Conservation (phyloP, 2,329 filamentous ascomycete genomes). For the Xylariaceae sp. region DNA sequence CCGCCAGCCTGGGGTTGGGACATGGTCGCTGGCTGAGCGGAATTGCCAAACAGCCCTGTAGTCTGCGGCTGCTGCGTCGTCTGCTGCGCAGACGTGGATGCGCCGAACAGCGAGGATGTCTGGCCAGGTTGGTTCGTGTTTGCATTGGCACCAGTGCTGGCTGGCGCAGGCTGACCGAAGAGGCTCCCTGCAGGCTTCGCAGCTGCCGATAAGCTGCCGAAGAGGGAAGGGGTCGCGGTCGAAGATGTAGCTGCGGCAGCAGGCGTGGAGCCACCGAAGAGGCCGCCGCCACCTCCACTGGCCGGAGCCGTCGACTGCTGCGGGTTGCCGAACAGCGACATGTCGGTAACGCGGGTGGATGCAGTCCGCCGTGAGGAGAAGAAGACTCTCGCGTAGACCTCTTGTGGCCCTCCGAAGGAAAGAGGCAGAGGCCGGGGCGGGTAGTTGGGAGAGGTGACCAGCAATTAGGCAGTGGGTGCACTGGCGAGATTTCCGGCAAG, state of each 20-base stretch:
- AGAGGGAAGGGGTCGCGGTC: conserved; percentile 1
- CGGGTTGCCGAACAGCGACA: conserved; percentile 17
- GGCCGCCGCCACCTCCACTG: conserved; percentile 2
- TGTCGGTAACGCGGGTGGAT: too few species aligned
- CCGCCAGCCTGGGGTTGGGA: conserved; percentile 2
- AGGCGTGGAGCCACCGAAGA: conserved; percentile 5
- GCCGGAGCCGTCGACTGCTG: conserved; percentile 2
- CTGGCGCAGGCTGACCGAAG: too few species aligned
- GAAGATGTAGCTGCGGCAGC: conserved; percentile 2
- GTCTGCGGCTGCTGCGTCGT: conserved; percentile 7
- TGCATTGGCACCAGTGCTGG: not conserved
- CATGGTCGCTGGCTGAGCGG: not conserved
- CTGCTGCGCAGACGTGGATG: conserved; percentile 1
- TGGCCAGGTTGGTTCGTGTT: not conserved
- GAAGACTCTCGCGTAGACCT: too few species aligned
- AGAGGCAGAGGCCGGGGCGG: not conserved
- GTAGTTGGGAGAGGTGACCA: not conserved
- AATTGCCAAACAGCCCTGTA: conserved; percentile 5
- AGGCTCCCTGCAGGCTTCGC: conserved; percentile 5
- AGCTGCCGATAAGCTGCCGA: conserved; percentile 5
- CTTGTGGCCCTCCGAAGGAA: too few species aligned
- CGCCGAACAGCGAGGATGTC: not conserved
- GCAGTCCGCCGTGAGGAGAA: too few species aligned
- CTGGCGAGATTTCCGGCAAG: conserved; percentile 16
- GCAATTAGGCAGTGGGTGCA: not conserved